These are phyloP conservation scores for Theileria annulata DNA, from an alignment of 169 alveolate genomes.

Conservation along the genomic window DNA sequence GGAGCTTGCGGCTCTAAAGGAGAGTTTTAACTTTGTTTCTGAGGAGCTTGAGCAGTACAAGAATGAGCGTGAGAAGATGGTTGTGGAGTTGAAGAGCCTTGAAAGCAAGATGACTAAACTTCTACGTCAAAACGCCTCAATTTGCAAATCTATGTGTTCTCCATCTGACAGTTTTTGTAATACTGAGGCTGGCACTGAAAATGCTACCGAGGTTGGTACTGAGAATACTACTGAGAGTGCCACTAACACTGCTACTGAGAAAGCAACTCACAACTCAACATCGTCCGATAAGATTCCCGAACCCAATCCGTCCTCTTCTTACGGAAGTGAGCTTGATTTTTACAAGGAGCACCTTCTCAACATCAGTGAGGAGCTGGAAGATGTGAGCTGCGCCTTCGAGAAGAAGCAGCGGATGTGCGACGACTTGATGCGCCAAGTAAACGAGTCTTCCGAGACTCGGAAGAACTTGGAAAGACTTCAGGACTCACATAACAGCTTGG, in stretches of 20 bases:
- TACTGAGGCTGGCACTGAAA: not conserved
- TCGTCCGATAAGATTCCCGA: not conserved
- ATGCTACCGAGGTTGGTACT: not conserved
- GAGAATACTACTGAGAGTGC: not conserved
- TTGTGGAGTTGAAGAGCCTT: not conserved
- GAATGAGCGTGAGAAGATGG: constrained; percentile 13
- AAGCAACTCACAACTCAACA: too few relatives aligned
- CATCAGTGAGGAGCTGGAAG: constrained; percentile 51
- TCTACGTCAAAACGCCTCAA: constrained; percentile 4
- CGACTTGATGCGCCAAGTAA: constrained; percentile 37
- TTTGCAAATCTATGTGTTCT: not conserved
- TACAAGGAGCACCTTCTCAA: constrained; percentile 51
- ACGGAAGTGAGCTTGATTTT: not conserved
- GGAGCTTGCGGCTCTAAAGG: constrained; percentile 12
- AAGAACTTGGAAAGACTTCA: constrained; percentile 16
- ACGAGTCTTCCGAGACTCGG: constrained; percentile 8
- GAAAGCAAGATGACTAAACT: not conserved
- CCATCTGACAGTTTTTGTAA: not conserved
- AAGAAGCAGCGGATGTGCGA: constrained; percentile 45
- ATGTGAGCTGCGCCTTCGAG: constrained; percentile 58
- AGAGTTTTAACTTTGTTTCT: not conserved
- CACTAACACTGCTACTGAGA: not conserved
- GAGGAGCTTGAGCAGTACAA: constrained; percentile 13
- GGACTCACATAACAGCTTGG: constrained; percentile 15
- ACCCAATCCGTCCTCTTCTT: not conserved